Conservation (phyloP, 441 rosid species). For the Euphorbia celastroides region DNA sequence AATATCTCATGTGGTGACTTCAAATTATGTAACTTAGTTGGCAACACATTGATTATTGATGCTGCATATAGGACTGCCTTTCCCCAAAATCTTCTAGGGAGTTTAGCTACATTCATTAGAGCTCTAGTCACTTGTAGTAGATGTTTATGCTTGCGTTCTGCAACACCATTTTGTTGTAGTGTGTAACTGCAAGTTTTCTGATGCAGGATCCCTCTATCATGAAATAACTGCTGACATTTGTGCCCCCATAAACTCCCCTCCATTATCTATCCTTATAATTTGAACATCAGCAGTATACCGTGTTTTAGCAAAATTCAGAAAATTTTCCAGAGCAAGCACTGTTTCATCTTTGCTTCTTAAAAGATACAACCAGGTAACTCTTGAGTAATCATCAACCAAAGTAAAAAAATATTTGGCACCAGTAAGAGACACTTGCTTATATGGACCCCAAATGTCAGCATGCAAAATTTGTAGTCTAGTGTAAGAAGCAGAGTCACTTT, state of each 20-base stretch:
- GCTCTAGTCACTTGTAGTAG: background rate
- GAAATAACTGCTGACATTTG: background rate
- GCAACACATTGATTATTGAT: no score
- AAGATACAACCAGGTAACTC: background rate
- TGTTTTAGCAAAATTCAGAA: background rate
- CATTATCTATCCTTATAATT: background rate
- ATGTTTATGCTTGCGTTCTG: background rate
- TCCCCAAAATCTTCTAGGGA: background rate
- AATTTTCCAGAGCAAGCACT: background rate
- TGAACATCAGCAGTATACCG: background rate
- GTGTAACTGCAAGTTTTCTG: background rate
- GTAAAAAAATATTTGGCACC: background rate
- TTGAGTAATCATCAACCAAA: background rate
- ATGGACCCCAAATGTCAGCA: background rate
- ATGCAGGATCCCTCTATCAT: background rate
- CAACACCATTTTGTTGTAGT: background rate
- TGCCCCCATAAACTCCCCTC: background rate
- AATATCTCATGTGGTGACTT: background rate
- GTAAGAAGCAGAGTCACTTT: background rate
- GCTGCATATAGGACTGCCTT: background rate
- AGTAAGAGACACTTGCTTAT: background rate
- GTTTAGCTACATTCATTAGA: background rate
- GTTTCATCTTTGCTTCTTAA: background rate
- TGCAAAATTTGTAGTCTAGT: background rate
- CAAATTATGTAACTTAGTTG: no score